Base-by-base conservation (phyloP, 2,329 filamentous ascomycete species). In the Fusarium sp. region DNA sequence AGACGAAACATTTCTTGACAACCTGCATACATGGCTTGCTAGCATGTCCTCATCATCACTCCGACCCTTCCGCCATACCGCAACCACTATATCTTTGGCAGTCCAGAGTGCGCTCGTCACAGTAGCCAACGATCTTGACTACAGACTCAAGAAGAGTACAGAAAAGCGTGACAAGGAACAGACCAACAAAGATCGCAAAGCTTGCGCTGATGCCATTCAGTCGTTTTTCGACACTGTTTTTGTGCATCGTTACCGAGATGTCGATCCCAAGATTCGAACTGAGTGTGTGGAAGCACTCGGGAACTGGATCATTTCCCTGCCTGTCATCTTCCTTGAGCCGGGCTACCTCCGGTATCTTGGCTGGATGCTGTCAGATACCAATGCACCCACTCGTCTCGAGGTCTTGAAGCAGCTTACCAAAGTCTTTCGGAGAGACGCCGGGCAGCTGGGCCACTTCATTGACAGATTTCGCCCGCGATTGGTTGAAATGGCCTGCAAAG, bases 211-310 rank as follows among this genome's bases (percentile, higher is more conserved):
- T 35, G 87, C 92, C 67, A 91, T 98, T 65, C 92, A 92, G 74
- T 94, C 97, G 74, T 94, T 95, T 77, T 97, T 98, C 79, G 93
- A 97, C 75, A 93, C 94, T 4, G 92, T 98, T 52, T 99, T 97
- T 80, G 93, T 98, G 35, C 96, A 99, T 82, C 92, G 96, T 53
- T 99, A 98, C 82, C 93, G 96, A 69, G 96, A 99, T 80, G 90
- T 98, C 35, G 96, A 99, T 78, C 90, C 94, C 11, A 93, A 90
- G 77, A 97, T 99, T 74, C 90, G 96, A 60, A 91, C 92, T 2
- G 96, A 98, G 78, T 98, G 96, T 79, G 92, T 97, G 30, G 91
- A 93, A 72, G 94, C 94, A 19, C 87, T 99, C 13, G 95, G 95
- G 33, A 89, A 91, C 44, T 99, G 96, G 96, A 97, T 98, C 75